phyloP scores from a whole-genome alignment of 306 rosid genomes.

The Inga laurina region DNA sequence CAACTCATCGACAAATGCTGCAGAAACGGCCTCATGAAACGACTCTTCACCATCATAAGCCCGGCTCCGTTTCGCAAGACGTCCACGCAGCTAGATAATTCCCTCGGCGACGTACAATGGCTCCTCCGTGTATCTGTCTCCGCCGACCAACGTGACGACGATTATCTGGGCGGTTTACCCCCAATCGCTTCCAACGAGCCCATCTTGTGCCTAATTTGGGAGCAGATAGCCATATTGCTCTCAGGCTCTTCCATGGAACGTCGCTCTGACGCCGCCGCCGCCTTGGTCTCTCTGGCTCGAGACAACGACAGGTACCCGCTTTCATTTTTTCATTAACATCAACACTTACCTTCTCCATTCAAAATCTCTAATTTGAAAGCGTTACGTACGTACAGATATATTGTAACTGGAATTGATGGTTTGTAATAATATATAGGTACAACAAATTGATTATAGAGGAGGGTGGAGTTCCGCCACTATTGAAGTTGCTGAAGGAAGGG shows the following conservation, averaged over 20 bases:
- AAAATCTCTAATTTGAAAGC: not conserved
- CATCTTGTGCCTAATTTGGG: slow-evolving; percentile 58
- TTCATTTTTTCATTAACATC: not conserved
- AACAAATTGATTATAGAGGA: slow-evolving; percentile 60
- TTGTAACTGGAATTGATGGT: not conserved
- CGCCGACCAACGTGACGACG: slow-evolving; percentile 51
- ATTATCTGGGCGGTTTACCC: slow-evolving; percentile 60
- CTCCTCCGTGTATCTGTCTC: slow-evolving; percentile 58
- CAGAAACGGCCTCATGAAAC: slow-evolving; percentile 51
- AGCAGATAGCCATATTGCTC: slow-evolving; percentile 50
- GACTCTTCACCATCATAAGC: slow-evolving; percentile 58
- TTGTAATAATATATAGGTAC: slow-evolving; percentile 29
- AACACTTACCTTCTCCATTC: not conserved
- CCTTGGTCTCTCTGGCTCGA: slow-evolving; percentile 55
- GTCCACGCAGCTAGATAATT: slow-evolving; percentile 51
- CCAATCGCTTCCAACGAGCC: slow-evolving; percentile 71
- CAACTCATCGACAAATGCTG: slow-evolving; percentile 53
- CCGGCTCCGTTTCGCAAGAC: slow-evolving; percentile 57
- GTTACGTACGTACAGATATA: not conserved
- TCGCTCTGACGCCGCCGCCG: slow-evolving; percentile 60
- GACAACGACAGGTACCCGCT: slow-evolving; percentile 55
- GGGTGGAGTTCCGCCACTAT: slow-evolving; percentile 55
- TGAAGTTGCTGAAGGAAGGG: slow-evolving; percentile 61
- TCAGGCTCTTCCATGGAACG: slow-evolving; percentile 46
- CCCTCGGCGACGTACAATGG: slow-evolving; percentile 66